These are phyloP conservation scores for Anthracocystis walkeri DNA, from an alignment of 1,284 basidiomycete genomes.

Conservation along the genomic window DNA sequence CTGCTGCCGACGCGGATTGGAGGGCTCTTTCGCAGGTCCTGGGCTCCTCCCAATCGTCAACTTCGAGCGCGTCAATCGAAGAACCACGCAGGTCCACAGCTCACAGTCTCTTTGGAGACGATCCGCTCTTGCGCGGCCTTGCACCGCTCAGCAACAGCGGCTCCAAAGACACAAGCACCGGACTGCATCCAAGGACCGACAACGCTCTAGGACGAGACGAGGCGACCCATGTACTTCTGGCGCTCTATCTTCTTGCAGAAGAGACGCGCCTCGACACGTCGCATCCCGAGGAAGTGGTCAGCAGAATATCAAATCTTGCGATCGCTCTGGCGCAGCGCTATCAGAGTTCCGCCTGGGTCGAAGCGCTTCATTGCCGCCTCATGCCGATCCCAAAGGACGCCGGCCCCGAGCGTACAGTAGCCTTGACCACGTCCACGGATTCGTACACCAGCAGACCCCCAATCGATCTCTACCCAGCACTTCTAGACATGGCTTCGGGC, in stretches of 20 bases:
- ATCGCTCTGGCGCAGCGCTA: slow-evolving; percentile 1
- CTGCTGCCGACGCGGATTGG: slow-evolving; percentile 28
- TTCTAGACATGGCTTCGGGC: slow-evolving; percentile 12
- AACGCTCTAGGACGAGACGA: slow-evolving; percentile 6
- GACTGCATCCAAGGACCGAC: background rate
- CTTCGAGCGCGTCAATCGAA: background rate
- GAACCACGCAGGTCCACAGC: background rate
- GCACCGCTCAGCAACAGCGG: background rate
- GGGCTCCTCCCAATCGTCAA: background rate
- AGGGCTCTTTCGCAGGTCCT: slow-evolving; percentile 8
- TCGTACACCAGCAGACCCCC: slow-evolving; percentile 7
- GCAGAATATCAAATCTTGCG: slow-evolving; percentile 10
- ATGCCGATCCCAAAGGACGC: background rate
- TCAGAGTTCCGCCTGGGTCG: slow-evolving; percentile 11
- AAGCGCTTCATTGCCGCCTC: slow-evolving; percentile 17
- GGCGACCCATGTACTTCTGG: slow-evolving; percentile 6
- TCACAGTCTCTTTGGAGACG: slow-evolving; percentile 22
- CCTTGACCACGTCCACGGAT: background rate
- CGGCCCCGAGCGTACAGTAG: no score
- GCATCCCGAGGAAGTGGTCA: background rate
- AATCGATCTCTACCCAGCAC: slow-evolving; percentile 16
- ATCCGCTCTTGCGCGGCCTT: slow-evolving; percentile 22
- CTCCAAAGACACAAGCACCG: background rate
- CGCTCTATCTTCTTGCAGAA: slow-evolving; percentile 55
- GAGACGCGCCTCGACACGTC: slow-evolving; percentile 43